Conservation (phyloP, 2,329 filamentous ascomycete genomes). For the Fusarium buxicola region DNA sequence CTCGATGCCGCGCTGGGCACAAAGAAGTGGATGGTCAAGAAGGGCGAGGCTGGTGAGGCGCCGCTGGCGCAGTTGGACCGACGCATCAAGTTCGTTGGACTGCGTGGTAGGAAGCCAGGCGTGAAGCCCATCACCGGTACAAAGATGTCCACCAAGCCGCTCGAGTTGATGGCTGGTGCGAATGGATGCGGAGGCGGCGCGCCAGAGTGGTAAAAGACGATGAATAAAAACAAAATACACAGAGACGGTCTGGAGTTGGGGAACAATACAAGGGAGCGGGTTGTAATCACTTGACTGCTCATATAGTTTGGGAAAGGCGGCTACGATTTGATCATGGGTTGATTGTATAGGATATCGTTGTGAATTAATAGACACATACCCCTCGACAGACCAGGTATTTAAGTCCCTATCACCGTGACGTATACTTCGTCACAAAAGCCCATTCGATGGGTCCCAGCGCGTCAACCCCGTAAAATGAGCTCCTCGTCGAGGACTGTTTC, state of each 20-base stretch:
- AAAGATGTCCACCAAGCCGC: slow-evolving; percentile 51
- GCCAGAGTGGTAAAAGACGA: slow-evolving; percentile 58
- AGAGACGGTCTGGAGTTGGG: slow-evolving; percentile 21
- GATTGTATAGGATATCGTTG: slow-evolving; percentile 21
- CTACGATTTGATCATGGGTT: slow-evolving; percentile 27
- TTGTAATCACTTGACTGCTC: slow-evolving; percentile 5
- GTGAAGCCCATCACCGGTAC: slow-evolving; percentile 50
- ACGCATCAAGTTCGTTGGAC: slow-evolving; percentile 59
- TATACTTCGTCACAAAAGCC: slow-evolving; percentile 5
- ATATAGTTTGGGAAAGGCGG: not conserved
- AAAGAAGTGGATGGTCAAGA: slow-evolving; percentile 80
- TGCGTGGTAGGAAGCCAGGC: slow-evolving; percentile 57
- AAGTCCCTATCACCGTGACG: slow-evolving; percentile 15
- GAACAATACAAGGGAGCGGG: not conserved
- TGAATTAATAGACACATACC: slow-evolving; percentile 28
- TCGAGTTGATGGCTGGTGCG: slow-evolving; percentile 53
- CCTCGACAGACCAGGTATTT: slow-evolving; percentile 11
- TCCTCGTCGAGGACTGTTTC: slow-evolving; percentile 1
- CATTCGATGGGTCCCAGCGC: slow-evolving; percentile 9
- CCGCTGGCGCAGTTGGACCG: slow-evolving; percentile 60
- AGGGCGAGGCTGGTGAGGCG: slow-evolving; percentile 67
- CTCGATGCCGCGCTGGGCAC: slow-evolving; percentile 84
- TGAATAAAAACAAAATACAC: slow-evolving; percentile 5
- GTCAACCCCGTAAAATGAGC: slow-evolving; percentile 13
- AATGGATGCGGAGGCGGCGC: slow-evolving; percentile 55